Base-by-base conservation (phyloP, 129 eudicot genomes). In the Flaveria trinervia region DNA sequence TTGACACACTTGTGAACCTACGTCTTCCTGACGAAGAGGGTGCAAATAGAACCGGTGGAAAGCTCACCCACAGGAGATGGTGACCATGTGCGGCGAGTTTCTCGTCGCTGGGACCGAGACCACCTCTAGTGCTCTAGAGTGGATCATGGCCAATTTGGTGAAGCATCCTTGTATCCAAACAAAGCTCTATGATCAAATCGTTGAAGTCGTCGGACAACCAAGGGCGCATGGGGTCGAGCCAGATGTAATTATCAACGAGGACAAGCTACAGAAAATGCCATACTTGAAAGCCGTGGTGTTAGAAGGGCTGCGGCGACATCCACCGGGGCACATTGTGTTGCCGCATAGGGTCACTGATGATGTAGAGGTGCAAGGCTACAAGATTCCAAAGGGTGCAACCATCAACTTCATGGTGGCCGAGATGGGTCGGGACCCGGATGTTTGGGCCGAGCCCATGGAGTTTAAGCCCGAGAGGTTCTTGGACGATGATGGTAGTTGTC, bases 361-460 rank as follows among this genome's bases (percentile, higher is more conserved):
- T 3, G 68, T 28, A 3, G 68, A 62, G 17, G 1, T 62, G 44
- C 9, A 62, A 26, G 45, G 68, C 9, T 28, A 26, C 20, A 62
- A 4, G 45, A 14, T 62, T 5, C 68, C 68, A 7, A 13, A 62
- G 45, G 68, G 68, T 28, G 68, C 68, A 28, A 61, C 44, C 10
- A 62, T 62, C 20, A 62, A 28, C 1, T 62, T 62, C 68, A 26
- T 62, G 68, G 44, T 62, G 44, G 44, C 18, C 13, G 68, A 62
- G 68, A 62, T 62, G 68, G 68, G 68, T 1, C 14, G 39, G 39
- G 68, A 62, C 11, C 68, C 68, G 0, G 20, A 62, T 20, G 68
- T 62, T 20, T 62, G 68, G 68, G 44, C 28, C 1, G 45, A 62
- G 16, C 68, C 68, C 68, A 62, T 62, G 68, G 68, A 62, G 68